These are phyloP conservation scores for Gleditsia sinensis DNA, from an alignment of 306 rosid species.

Conservation along the genomic window DNA sequence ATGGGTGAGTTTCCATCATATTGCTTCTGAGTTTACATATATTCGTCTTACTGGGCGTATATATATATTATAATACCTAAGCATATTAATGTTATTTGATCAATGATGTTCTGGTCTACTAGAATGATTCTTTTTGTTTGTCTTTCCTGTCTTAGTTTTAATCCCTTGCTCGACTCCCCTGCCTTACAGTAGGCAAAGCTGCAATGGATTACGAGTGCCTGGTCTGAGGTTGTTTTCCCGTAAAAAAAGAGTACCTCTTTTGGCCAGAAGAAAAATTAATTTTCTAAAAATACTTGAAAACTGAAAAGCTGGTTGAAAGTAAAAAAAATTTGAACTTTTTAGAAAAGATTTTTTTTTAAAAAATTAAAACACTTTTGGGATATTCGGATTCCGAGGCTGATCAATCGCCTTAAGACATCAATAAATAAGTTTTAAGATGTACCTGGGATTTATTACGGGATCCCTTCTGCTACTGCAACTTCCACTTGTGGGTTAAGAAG, in stretches of 20 bases:
- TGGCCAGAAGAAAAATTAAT: background rate
- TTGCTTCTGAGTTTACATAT: background rate
- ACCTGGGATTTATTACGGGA: too few species aligned
- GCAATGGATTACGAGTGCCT: too few species aligned
- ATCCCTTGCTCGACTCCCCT: background rate
- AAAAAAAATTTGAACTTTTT: too few species aligned
- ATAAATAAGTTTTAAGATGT: too few species aligned
- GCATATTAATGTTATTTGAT: background rate
- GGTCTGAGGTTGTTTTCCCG: too few species aligned
- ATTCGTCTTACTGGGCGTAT: background rate
- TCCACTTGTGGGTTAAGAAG: too few species aligned
- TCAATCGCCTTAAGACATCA: too few species aligned
- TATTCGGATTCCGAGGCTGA: too few species aligned
- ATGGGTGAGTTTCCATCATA: slow-evolving; percentile 36
- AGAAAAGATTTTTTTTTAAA: too few species aligned
- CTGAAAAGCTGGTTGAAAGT: background rate
- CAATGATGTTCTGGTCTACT: background rate
- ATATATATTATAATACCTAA: too few species aligned
- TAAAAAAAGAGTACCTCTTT: background rate
- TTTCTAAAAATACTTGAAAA: background rate
- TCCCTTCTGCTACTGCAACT: too few species aligned
- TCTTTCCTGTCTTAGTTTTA: background rate
- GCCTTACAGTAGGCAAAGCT: background rate
- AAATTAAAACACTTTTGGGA: too few species aligned
- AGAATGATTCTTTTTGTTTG: background rate